Evolutionary conservation across 805 yeast genomes (phyloP), one percentile per base, ranked within the genome.

Genomic region (Deakozyma indianensis): DNA sequence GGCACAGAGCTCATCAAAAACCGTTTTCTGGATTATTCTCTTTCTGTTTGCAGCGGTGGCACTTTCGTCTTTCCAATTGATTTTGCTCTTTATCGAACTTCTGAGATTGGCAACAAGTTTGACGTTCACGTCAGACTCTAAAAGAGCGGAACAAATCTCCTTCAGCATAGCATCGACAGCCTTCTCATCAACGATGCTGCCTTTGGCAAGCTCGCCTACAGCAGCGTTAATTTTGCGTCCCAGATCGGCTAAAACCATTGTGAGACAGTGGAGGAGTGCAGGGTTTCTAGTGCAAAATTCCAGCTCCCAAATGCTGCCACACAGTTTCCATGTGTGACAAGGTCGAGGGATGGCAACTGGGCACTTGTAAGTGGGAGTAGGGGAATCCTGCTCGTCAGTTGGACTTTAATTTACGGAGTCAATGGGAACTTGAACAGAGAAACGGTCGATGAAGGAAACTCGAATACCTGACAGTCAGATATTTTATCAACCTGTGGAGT

Each of bases 61-160:
- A 38, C 71, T 68, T n/a, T 75, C 74, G 14, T 74, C 71, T 22
- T 69, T 69, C 23, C 66, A 66, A 45, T 74, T 70, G 43, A 85
- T 69, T 35, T 73, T 75, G 35, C 66, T 57, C 56, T 77, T 78
- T 53, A 90, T 74, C 53, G 81, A 78, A 52, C 75, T 81, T 58
- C 96, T 74, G 50, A 90, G 66, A 51, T 72, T 73, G 32, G 84
- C 77, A 23, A 90, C 98, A 42, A 90, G 70, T 53, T 75, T 77
- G 59, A 92, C 79, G 58, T 92, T 92, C 22, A 90, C 97, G 63
- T 90, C 98, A n/a, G 92, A 74, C 63, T 88, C 96, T 47, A 92
- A 68, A 47, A 90, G 71, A 0, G 98, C 98, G 48, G 83, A 80
- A 48, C 94, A 84, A 44, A 90, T 80, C 55, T 83, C 94, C 61